Base-by-base conservation (phyloP, 257 asterid genomes). In the Catharanthus roseus region DNA sequence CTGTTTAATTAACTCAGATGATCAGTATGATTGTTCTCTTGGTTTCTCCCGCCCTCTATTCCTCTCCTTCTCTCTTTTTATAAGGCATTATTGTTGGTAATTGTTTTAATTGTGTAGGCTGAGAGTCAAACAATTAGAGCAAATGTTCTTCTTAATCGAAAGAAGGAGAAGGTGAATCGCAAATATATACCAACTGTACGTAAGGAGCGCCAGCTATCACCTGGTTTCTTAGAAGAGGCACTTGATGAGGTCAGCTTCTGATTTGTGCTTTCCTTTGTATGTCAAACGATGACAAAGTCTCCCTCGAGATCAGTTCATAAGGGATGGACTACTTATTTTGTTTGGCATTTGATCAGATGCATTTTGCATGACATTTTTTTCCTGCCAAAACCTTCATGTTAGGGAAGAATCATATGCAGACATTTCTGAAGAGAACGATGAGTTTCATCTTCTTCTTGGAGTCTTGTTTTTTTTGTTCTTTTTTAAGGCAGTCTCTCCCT, bases 161-260 rank as follows among this genome's bases (percentile, higher is more conserved):
- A 86, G 89, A 95, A 95, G 90, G 99, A 91, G 81, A 95, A 95
- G 87, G 96, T 95, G 51, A 86, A 55, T 74, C 91, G 95, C 67
- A 95, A 95, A 77, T 95, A 95, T 77, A 81, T 90, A 62, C 99
- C 88, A 72, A 88, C 96, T 55, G 82, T 71, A 65, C 97, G 99
- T 79, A 83, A 89, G 85, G 99, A 90, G 81, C 99, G 95, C 63
- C 92, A 91, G 74, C 97, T 95, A 69, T 91, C 97, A 3, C 96
- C 99, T 74, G 98, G 99, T 87, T 95, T 95, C 85, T 78, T 95
- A 51, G 99, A 95, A 82, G 97, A 89, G 45, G 96, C 89, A 9
- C 96, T 86, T 74, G 98, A 90, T 6, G 99, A 93, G 99, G 99
- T 93, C 69, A 74, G 80, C 63, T 65, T 54, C 26, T 65, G 44